phyloP scores from a whole-genome alignment of 352 stramenopile species.

The Plasmopara muralis region DNA sequence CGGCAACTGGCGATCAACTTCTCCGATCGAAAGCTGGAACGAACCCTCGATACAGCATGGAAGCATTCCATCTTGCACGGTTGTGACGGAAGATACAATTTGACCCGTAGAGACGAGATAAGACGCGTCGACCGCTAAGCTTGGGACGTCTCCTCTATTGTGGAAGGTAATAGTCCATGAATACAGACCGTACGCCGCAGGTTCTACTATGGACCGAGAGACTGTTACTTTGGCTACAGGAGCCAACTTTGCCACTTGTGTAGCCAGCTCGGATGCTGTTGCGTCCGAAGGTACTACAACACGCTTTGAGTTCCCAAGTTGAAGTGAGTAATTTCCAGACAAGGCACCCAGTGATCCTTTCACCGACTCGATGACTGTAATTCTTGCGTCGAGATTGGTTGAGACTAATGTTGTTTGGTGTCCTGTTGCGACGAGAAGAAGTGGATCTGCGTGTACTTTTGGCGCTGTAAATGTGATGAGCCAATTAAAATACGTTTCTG shows the following conservation, averaged over 20 bases:
- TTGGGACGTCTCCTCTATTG: conserved; percentile 5
- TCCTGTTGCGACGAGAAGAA: conserved; percentile 13
- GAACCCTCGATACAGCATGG: neutral
- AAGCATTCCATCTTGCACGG: neutral
- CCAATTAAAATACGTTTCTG: conserved; percentile 15
- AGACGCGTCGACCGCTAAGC: neutral
- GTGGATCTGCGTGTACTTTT: conserved; percentile 10
- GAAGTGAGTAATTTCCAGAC: conserved; percentile 1
- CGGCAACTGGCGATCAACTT: neutral
- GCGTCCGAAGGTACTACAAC: neutral
- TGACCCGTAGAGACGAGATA: neutral
- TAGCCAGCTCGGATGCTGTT: neutral
- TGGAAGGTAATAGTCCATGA: conserved; percentile 9
- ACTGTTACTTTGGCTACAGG: neutral
- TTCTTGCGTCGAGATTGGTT: neutral
- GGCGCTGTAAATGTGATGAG: conserved; percentile 21
- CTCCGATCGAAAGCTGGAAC: neutral
- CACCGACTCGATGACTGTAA: neutral
- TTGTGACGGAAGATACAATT: neutral
- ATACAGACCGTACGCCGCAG: conserved; percentile 6
- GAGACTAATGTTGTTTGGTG: conserved; percentile 10
- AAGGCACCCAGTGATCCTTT: conserved; percentile 2
- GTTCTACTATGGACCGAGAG: neutral
- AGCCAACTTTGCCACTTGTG: neutral
- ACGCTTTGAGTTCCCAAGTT: neutral